Conservation (phyloP, 2,329 filamentous ascomycete species). For the Fusarium miscanthi region DNA sequence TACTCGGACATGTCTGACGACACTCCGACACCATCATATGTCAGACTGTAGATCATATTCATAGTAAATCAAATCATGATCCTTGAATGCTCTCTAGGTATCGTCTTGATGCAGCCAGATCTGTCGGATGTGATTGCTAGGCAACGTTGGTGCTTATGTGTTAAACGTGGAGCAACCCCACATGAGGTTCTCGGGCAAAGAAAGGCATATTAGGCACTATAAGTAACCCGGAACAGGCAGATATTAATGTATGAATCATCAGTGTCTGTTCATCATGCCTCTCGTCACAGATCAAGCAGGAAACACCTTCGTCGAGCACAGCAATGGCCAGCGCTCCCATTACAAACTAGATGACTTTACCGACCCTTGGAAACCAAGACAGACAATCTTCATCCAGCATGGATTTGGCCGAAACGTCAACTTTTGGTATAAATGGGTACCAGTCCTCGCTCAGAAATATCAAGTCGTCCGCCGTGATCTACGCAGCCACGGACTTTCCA, state of each 20-base stretch:
- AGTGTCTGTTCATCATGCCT: not conserved
- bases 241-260: not conserved
- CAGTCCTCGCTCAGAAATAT: not conserved
- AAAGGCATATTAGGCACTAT: not conserved
- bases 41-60: not conserved
- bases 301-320: not conserved
- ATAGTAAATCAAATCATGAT: not conserved
- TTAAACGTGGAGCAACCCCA: not conserved
- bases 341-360: not conserved
- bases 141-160: too few relatives aligned
- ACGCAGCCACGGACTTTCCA: not conserved
- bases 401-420: not conserved
- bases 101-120: not conserved
- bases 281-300: not conserved
- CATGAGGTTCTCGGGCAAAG: not conserved
- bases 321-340: not conserved
- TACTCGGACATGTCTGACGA: not conserved
- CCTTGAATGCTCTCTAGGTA: rapidly evolving
- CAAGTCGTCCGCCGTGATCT: not conserved
- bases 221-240: not conserved
- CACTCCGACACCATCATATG: not conserved
- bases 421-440: not conserved
- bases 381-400: not conserved
- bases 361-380: not conserved
- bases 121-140: not conserved